A percentile compares a stretch with the other conserved stretches of the same genome.
phyloP scores from a whole-genome alignment of 1,284 basidiomycete genomes.

The Tremellales sp. region DNA sequence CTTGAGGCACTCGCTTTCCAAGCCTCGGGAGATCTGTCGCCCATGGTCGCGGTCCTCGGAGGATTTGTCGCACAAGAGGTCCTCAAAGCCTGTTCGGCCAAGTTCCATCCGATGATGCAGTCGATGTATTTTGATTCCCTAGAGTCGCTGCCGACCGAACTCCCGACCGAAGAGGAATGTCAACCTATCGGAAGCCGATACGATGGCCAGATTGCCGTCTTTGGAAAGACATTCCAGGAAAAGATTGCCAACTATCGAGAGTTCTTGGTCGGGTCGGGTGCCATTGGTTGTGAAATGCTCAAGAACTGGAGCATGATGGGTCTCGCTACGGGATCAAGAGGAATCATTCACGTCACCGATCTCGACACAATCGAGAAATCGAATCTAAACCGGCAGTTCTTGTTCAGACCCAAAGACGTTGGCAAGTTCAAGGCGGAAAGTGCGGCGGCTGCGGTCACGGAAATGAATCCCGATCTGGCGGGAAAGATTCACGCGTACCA shows the following conservation, averaged over 20 bases:
- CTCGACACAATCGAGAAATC: constrained; percentile 99
- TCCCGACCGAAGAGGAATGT: constrained; percentile 81
- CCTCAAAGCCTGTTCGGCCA: constrained; percentile 94
- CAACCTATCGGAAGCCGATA: constrained; percentile 81
- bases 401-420: constrained; percentile 95
- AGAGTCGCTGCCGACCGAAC: constrained; percentile 75
- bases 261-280: constrained; percentile 96
- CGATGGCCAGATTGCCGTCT: constrained; percentile 93
- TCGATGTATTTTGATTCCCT: constrained; percentile 97
- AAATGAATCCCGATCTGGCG: constrained; percentile 92
- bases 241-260: constrained; percentile 88
- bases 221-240: constrained; percentile 87
- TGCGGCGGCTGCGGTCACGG: constrained; percentile 83
- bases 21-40: constrained; percentile 87
- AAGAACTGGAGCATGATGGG: constrained; percentile 99
- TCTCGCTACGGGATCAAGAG: constrained; percentile 74
- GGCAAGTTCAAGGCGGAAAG: constrained; percentile 98
- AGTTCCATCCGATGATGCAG: constrained; percentile 97
- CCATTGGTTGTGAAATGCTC: constrained; percentile 99
- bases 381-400: constrained; percentile 96
- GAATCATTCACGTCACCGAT: constrained; percentile 90
- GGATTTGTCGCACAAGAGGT: constrained; percentile 98
- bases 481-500: constrained; percentile 88
- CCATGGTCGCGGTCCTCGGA: constrained; percentile 89
- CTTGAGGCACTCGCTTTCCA: constrained; percentile 86